Percentiles rank a stretch among this genome's conserved stretches.
Evolutionary conservation across 495 filamentous ascomycete genomes (phyloP).

Genomic region (Entonaema liquescens): DNA sequence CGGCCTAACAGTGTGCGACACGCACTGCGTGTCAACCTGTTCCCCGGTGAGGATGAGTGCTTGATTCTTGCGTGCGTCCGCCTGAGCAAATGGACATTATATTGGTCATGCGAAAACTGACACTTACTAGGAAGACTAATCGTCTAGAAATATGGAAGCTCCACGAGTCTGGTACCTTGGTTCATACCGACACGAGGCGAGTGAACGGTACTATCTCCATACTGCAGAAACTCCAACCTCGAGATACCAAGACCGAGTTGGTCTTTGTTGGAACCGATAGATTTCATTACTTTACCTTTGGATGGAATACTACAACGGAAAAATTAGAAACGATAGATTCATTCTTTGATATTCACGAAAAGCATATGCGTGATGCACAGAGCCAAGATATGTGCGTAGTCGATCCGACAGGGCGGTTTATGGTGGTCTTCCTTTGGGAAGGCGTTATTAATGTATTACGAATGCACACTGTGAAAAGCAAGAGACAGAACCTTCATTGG

Average conservation of each 20-base stretch:
- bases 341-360: slow-evolving; percentile 78
- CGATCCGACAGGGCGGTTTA: slow-evolving; percentile 81
- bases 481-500: slow-evolving; percentile 66
- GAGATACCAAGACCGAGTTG: slow-evolving; percentile 77
- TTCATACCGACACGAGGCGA: slow-evolving; percentile 67
- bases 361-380: slow-evolving; percentile 79
- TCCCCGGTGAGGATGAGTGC: slow-evolving; percentile 76
- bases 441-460: slow-evolving; percentile 81
- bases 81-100: slow-evolving; percentile 11
- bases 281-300: slow-evolving; percentile 86
- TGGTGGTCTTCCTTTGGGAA: slow-evolving; percentile 89
- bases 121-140: slow-evolving; percentile 77
- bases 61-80: slow-evolving; percentile 83
- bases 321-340: slow-evolving; percentile 73
- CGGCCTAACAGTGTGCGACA: slow-evolving; percentile 87
- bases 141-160: slow-evolving; percentile 84
- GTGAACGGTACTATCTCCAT: slow-evolving; percentile 88
- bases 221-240: slow-evolving; percentile 81
- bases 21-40: slow-evolving; percentile 80
- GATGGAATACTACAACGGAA: slow-evolving; percentile 74
- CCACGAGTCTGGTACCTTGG: slow-evolving; percentile 51
- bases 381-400: slow-evolving; percentile 79
- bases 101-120: slow-evolving; percentile 5
- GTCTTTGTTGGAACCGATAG: slow-evolving; percentile 93
- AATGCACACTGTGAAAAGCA: slow-evolving; percentile 63